These are phyloP conservation scores for Tetrapisispora arboricola DNA, from an alignment of 805 yeast genomes.

Conservation along the genomic window DNA sequence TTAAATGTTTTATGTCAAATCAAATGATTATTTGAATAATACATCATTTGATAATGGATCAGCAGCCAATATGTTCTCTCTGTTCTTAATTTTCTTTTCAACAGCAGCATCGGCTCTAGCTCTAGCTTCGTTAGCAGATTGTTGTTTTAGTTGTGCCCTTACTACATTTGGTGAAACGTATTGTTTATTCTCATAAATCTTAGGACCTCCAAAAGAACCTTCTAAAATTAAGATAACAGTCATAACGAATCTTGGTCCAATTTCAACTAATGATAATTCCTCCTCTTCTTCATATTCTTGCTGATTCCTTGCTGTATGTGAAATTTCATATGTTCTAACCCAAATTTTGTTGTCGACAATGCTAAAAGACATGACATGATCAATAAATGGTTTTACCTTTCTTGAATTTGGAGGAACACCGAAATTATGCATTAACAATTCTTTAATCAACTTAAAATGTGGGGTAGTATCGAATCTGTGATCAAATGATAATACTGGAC, in stretches of 20 bases:
- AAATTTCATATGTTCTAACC: slow-evolving; percentile 91
- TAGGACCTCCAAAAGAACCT: slow-evolving; percentile 97
- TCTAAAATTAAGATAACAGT: slow-evolving; percentile 85
- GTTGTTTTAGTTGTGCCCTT: slow-evolving; percentile 76
- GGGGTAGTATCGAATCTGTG: slow-evolving; percentile 57
- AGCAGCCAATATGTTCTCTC: slow-evolving; percentile 61
- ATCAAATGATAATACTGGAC: slow-evolving; percentile 89
- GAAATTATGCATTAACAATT: slow-evolving; percentile 67
- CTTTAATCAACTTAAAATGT: slow-evolving; percentile 70
- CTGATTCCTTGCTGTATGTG: slow-evolving; percentile 43
- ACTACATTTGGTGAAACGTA: slow-evolving; percentile 93
- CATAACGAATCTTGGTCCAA: slow-evolving; percentile 93
- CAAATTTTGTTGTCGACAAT: slow-evolving; percentile 90
- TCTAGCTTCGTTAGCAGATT: slow-evolving; percentile 70
- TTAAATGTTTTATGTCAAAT: background rate
- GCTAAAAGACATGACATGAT: slow-evolving; percentile 88
- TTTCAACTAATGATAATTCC: slow-evolving; percentile 76
- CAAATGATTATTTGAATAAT: slow-evolving; percentile 44
- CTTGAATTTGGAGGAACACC: slow-evolving; percentile 95
- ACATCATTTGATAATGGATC: slow-evolving; percentile 79
- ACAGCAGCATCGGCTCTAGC: slow-evolving; percentile 70
- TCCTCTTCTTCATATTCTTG: slow-evolving; percentile 46
- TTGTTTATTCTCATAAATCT: slow-evolving; percentile 92
- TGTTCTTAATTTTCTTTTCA: slow-evolving; percentile 62
- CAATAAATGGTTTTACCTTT: slow-evolving; percentile 87